These are phyloP conservation scores for Candida golubevii DNA, from an alignment of 805 yeast species.

Conservation along the genomic window DNA sequence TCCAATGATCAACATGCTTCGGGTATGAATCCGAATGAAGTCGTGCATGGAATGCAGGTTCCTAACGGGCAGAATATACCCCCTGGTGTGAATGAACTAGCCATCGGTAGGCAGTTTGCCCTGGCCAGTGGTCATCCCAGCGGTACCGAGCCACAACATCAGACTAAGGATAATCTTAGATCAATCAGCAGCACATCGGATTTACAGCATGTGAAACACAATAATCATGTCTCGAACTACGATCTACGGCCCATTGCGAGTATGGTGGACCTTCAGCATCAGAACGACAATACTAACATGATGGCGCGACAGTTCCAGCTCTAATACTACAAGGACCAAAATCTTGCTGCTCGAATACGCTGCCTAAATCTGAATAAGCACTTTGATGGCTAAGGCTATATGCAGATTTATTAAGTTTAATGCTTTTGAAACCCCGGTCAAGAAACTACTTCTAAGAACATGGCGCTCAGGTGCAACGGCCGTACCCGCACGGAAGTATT, in stretches of 20 bases:
- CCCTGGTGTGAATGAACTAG: slow-evolving; percentile 10
- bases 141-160: slow-evolving; percentile 1
- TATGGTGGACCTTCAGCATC: slow-evolving; percentile 17
- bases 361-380: too few species aligned
- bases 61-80: not conserved
- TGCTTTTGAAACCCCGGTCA: too few species aligned
- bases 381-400: too few species aligned
- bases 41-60: slow-evolving; percentile 1
- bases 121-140: slow-evolving; percentile 3
- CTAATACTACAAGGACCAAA: not conserved
- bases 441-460: too few species aligned
- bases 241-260: slow-evolving; percentile 16
- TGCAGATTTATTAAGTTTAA: too few species aligned
- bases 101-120: slow-evolving; percentile 7
- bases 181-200: slow-evolving; percentile 33
- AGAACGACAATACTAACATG: not conserved
- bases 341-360: too few species aligned
- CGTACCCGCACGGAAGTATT: too few species aligned
- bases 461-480: too few species aligned
- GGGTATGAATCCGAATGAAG: not conserved
- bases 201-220: slow-evolving; percentile 19
- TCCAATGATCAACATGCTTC: slow-evolving; percentile 1
- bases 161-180: slow-evolving; percentile 17
- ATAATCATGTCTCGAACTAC: slow-evolving; percentile 1
- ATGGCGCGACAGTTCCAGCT: slow-evolving; percentile 11